Evolutionary conservation across 2,329 filamentous ascomycete genomes (phyloP), one percentile per base, ranked within the genome.

Genomic region (Colletotrichum siamense): DNA sequence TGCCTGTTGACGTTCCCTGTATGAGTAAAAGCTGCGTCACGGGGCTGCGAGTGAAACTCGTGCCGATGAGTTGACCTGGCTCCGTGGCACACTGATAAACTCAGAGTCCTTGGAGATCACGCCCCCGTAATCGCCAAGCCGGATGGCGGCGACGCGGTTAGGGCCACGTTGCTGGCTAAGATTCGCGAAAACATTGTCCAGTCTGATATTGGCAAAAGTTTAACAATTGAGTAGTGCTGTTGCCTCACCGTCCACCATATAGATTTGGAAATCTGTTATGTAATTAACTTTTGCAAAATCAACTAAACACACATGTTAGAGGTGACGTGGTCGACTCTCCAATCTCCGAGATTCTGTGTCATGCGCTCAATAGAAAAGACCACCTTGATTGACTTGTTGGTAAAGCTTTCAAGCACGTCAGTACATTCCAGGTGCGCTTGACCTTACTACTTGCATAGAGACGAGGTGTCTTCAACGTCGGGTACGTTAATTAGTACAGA

Each of bases 21-120:
- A 10, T 13, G 15, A 71, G 39, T 16, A n/a, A 15, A 10, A 64
- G 34, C 59, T 8, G 15, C 5, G 28, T 61, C 12, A 13, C n/a
- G 5, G 69, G 30, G 67, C 82, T 85, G 49, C 82, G 82, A 72
- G 82, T 83, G 52, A 83, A 81, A n/a, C 28, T 26, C 8, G 49
- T 26, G 32, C 63, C 70, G 30, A 68, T 62, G 22, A 44, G 63
- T 15, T 63, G 59, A 22, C 69, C 22, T 28, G 16, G 57, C 59
- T 71, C 59, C 5, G 9, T 64, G 18, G 30, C 69, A 52, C 52
- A 71, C n/a, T 64, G 18, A 39, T 39, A 52, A 64, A 71, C 28
- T 64, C 6, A 2, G 22, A 71, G 30, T 71, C 0, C 8, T 64
- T 64, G 28, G 36, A 64, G 59, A 57, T 57, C 39, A 52, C 68